Evolutionary conservation across 129 eudicot genomes (phyloP).

Genomic region (Tagetes erecta): DNA sequence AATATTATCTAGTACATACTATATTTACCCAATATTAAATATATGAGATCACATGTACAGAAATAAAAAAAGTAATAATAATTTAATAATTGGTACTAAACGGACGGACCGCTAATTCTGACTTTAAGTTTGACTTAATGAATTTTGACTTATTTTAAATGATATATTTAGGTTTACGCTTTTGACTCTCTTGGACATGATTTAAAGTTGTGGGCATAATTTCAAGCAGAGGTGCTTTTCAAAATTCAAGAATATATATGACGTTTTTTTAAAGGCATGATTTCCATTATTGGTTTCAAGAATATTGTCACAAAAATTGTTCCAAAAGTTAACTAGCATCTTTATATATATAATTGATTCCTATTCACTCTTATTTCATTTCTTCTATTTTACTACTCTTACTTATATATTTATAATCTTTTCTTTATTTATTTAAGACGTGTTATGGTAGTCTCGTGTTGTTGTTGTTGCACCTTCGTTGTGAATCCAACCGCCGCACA

Average conservation of each 20-base stretch:
- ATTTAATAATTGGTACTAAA: neutral
- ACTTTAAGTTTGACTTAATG: conserved; percentile 22
- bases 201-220: conserved; percentile 35
- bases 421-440: neutral
- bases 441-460: neutral
- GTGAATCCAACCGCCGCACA: too few species aligned
- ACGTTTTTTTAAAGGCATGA: conserved; percentile 32
- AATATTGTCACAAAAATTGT: conserved; percentile 33
- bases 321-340: conserved; percentile 27
- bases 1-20: too few species aligned
- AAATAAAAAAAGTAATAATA: too few species aligned
- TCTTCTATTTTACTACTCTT: neutral
- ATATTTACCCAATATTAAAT: too few species aligned
- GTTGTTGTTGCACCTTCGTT: too few species aligned
- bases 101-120: conserved; percentile 22
- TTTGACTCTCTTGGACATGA: conserved; percentile 34
- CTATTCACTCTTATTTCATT: neutral
- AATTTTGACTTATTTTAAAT: neutral
- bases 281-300: conserved; percentile 35
- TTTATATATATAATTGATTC: neutral
- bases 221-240: conserved; percentile 27
- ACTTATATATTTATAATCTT: too few species aligned
- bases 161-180: conserved; percentile 9
- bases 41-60: too few species aligned
- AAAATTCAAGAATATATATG: conserved; percentile 36